Base-by-base conservation (phyloP, 306 rosid genomes). In the Abrus precatorius region DNA sequence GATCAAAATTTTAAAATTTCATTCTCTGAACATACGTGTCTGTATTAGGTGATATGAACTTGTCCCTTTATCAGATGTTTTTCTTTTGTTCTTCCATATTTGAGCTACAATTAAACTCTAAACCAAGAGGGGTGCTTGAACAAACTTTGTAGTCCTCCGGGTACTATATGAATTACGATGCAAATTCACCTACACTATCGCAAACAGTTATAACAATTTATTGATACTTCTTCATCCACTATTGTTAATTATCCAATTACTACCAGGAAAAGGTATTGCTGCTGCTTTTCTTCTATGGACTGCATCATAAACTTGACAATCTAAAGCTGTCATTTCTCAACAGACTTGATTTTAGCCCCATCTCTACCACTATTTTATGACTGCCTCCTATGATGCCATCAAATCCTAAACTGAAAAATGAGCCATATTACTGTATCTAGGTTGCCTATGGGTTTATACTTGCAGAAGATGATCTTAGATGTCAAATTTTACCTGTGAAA, bases 11-110 rank as follows among this genome's bases (percentile, higher is more conserved):
- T 50, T 60, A 8, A 53, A 65, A 57, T 77, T 67, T 78, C 4
- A 77, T 84, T 66, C 79, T 78, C 60, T 33, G 62, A 72, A 50
- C 77, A 44, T 69, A n/a, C 74, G 59, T 74, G 34, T 59, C 52
- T 52, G 53, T 44, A 36, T 27, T 48, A 67, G 54, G 34, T 53
- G 50, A 56, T 59, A 3, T 49, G 48, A 20, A 2, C 28, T 82
- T 29, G 1, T 52, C 27, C 5, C 72, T 69, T 20, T 43, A 38
- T 29, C 9, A 7, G 20, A 63, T 8, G 7, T 38, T 29, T 75
- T 9, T 59, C 34, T 60, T n/a, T 73, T 69, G 34, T 20, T 77
- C 53, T 69, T 83, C 43, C 34, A 5, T 48, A 11, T 59, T 20
- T 34, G 47, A 47, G 54, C 72, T 78, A 54, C 43, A 47, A 38